phyloP scores from a whole-genome alignment of 768 basidiomycete genomes.

The Lyophyllum shimeji region DNA sequence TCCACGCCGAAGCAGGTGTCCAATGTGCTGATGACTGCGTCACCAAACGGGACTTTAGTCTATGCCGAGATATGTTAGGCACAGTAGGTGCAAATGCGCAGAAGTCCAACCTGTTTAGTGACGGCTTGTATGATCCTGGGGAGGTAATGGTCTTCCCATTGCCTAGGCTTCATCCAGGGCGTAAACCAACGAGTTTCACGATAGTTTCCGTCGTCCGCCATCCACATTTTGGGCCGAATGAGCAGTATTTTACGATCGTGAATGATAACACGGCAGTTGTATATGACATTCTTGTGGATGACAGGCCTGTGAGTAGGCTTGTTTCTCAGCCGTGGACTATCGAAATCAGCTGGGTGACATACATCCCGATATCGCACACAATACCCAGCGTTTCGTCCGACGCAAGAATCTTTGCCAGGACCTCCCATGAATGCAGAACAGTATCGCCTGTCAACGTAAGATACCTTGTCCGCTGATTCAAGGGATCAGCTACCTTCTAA shows the following conservation, averaged over 20 bases:
- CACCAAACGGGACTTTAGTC: slow-evolving; percentile 93
- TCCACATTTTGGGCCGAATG: slow-evolving; percentile 99
- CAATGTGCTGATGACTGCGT: slow-evolving; percentile 87
- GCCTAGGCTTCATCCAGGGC: slow-evolving; percentile 88
- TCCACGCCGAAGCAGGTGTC: slow-evolving; percentile 98
- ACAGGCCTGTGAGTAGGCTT: slow-evolving; percentile 70
- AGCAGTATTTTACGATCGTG: slow-evolving; percentile 85
- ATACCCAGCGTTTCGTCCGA: slow-evolving; percentile 82
- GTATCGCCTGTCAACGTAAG: slow-evolving; percentile 74
- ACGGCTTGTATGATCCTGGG: slow-evolving; percentile 87
- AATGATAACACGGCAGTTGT: slow-evolving; percentile 93
- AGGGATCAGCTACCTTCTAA: slow-evolving; percentile 67
- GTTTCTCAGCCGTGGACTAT: not conserved
- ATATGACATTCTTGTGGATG: slow-evolving; percentile 96
- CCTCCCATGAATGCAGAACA: slow-evolving; percentile 96
- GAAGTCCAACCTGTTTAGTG: slow-evolving; percentile 72
- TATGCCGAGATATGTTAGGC: slow-evolving; percentile 25
- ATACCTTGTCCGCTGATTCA: not conserved
- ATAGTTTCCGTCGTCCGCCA: slow-evolving; percentile 98
- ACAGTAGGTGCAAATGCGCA: not conserved
- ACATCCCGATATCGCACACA: slow-evolving; percentile 97
- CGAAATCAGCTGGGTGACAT: slow-evolving; percentile 21
- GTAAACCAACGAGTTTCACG: slow-evolving; percentile 89
- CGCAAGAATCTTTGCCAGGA: slow-evolving; percentile 85
- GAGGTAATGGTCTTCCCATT: slow-evolving; percentile 90